phyloP scores from a whole-genome alignment of 2,329 filamentous ascomycete genomes.

The Diplodia intermedia region DNA sequence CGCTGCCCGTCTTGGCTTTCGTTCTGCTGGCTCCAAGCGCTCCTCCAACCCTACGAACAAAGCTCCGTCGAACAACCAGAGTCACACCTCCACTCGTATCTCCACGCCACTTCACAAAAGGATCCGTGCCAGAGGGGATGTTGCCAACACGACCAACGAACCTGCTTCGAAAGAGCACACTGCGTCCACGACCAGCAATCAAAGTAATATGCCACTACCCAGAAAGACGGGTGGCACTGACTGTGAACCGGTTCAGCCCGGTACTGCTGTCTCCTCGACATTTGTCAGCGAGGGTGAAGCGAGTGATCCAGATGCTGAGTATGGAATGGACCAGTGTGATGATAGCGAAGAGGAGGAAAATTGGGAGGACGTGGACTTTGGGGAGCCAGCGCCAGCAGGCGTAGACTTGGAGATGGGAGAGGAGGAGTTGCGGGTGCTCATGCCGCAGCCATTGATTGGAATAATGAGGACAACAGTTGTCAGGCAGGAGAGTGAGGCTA shows the following conservation, averaged over 20 bases:
- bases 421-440: neutral
- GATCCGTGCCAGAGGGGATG: neutral
- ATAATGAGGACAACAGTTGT: conserved; percentile 24
- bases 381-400: neutral
- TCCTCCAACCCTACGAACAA: conserved; percentile 9
- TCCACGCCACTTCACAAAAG: conserved; percentile 4
- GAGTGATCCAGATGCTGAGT: neutral
- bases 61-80: neutral
- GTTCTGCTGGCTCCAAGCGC: neutral
- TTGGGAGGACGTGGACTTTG: conserved; percentile 8
- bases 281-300: neutral
- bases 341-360: neutral
- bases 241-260: neutral
- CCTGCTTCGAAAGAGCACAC: neutral
- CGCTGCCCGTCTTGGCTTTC: conserved; percentile 40
- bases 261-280: neutral
- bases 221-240: neutral
- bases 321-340: neutral
- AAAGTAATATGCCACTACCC: neutral
- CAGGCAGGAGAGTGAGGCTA: conserved; percentile 2
- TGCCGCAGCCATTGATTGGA: neutral
- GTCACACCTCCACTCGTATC: conserved; percentile 2
- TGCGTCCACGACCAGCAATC: neutral
- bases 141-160: neutral
- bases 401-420: conserved; percentile 4